Base-by-base conservation (phyloP, 1,284 basidiomycete genomes). In the Cronartium ribicola region DNA sequence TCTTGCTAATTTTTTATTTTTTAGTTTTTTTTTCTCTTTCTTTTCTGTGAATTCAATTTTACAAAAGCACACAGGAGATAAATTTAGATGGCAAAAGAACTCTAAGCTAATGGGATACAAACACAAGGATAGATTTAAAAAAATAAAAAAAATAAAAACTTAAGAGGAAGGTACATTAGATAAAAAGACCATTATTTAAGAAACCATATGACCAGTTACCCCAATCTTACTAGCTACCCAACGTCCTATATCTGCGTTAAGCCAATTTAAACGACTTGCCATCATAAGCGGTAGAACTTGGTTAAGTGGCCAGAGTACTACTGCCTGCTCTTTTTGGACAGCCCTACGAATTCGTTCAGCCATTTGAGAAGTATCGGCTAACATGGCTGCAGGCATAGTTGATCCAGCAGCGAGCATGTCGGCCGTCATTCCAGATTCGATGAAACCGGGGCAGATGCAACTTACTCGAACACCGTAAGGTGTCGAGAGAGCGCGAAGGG, bases 141-240 rank as follows among this genome's bases (percentile, higher is more conserved):
- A 29, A 29, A 29, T 29, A 29, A 29, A 29, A 29, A 1, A 29
- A 29, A 29, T n/a, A 29, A 1, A 29, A 29, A 29, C 29, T 29
- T 29, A 29, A 29, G 29, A 29, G 29, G 29, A 57, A 57, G 29
- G 29, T 14, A 57, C 10, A 57, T 20, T 57, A 57, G 20, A 57
- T 20, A 57, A 1, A 2, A 51, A 51, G 29, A n/a, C 51, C 7
- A 8, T 2, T 60, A 17, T 59, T 74, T 22, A 74, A 36, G 71
- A 62, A 1, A 74, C 65, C 71, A 74, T 74, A 14, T 62, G 48
- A 44, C 71, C 71, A 17, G 55, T 61, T 8, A 74, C 43, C 17
- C 71, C 71, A 41, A 67, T 62, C 48, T 74, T 74, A 44, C 71
- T 74, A 37, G 57, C n/a, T 37, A 74, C 22, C 71, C 71, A 74